These are phyloP conservation scores for Vitis rotundifolia DNA, from an alignment of 164 flowering plant species.

Conservation along the genomic window DNA sequence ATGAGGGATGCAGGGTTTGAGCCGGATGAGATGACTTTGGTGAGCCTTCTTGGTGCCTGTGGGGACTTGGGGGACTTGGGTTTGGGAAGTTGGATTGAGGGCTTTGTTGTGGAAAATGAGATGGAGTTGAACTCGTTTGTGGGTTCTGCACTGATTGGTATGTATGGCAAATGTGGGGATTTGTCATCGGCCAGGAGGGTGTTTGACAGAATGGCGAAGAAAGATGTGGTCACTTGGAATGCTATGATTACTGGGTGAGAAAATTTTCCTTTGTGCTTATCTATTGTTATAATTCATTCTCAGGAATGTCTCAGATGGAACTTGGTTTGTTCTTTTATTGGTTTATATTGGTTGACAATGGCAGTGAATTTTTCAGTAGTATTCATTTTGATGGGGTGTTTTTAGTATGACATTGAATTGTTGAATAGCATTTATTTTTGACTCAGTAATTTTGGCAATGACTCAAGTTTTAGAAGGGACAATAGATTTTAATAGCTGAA, in stretches of 20 bases:
- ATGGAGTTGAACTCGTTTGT: constrained; percentile 43
- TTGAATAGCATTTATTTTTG: no score
- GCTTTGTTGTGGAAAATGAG: constrained; percentile 31
- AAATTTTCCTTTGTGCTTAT: not conserved
- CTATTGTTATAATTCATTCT: not conserved
- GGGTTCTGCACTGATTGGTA: constrained; percentile 64
- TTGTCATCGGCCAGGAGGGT: constrained; percentile 56
- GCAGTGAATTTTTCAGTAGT: not conserved
- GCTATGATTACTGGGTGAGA: constrained; percentile 69
- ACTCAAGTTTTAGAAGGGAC: no score
- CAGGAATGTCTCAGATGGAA: not conserved
- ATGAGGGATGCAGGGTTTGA: constrained; percentile 49
- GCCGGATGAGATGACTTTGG: constrained; percentile 57
- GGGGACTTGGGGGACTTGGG: constrained; percentile 59
- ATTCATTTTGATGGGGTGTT: not conserved
- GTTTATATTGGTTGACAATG: not conserved
- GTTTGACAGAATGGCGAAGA: constrained; percentile 48
- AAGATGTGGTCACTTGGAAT: constrained; percentile 67
- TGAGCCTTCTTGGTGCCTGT: constrained; percentile 60
- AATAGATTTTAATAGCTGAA: no score
- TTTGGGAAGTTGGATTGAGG: constrained; percentile 50
- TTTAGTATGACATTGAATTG: not conserved
- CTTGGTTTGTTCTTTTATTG: not conserved
- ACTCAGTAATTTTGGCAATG: no score
- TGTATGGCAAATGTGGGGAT: constrained; percentile 78